phyloP scores from a whole-genome alignment of 1,139 yeast species.

The Casaregolazyma lundiana region DNA sequence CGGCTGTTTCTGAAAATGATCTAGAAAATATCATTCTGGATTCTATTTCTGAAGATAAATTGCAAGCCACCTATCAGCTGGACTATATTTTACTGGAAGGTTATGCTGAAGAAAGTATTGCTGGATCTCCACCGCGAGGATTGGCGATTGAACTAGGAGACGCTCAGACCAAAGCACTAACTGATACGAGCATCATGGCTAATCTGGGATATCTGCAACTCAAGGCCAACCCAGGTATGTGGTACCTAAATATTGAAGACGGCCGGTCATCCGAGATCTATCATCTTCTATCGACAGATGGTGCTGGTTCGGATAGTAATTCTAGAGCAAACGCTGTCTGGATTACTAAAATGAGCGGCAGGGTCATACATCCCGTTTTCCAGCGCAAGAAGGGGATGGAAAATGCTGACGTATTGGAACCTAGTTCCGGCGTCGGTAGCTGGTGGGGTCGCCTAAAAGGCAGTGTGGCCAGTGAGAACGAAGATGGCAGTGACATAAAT shows the following conservation, averaged over 20 bases:
- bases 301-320: conserved; percentile 34
- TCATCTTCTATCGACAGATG: conserved; percentile 35
- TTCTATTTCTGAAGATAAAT: conserved; percentile 28
- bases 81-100: conserved; percentile 64
- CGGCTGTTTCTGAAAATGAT: conserved; percentile 49
- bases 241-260: conserved; percentile 46
- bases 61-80: conserved; percentile 45
- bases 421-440: neutral
- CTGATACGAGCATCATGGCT: conserved; percentile 67
- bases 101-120: conserved; percentile 47
- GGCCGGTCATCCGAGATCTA: conserved; percentile 43
- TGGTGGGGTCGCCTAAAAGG: conserved; percentile 2
- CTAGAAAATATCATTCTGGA: conserved; percentile 54
- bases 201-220: conserved; percentile 74
- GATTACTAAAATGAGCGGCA: conserved; percentile 41
- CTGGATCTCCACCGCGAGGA: conserved; percentile 46
- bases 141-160: conserved; percentile 44
- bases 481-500: conserved; percentile 56
- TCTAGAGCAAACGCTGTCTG: conserved; percentile 20
- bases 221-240: conserved; percentile 62
- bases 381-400: conserved; percentile 42
- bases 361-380: conserved; percentile 44
- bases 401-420: conserved; percentile 32
- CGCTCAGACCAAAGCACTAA: conserved; percentile 16
- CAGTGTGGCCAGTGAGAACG: neutral